Evolutionary conservation across 176 grass and related monocot genomes (phyloP), one percentile per base, ranked within the genome.

Genomic region (Areca catechu): DNA sequence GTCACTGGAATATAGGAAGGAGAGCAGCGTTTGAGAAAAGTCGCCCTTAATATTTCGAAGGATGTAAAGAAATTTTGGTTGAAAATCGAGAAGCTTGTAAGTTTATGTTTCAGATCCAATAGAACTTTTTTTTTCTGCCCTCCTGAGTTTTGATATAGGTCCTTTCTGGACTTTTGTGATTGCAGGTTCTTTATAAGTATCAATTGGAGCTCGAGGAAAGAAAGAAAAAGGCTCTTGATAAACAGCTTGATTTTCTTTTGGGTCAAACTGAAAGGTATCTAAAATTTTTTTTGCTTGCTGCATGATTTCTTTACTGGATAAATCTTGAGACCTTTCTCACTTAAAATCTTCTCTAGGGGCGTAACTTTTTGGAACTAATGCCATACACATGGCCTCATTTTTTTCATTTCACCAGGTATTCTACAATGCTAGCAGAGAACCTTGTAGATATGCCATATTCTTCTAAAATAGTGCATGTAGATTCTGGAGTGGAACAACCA

Each of bases 1-100:
- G 34, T 12, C 7, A 12, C 34, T 43, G 34, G 34, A 43, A 14
- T 68, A 17, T 75, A 98, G 93, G 93, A 88, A 86, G 93, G 78
- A 61, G 93, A 98, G 60, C 87, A 85, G 59, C 89, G 93, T 21
- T 16, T 98, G 50, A 92, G 63, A 60, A 98, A 89, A 89, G 84
- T 92, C 20, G 93, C 93, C 48, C 50, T 92, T 49, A 98, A 92
- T 78, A 89, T 98, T 66, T 98, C 93, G 14, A 98, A 98, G 77
- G 93, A 98, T 28, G 88, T 98, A 72, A 98, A 92, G 77, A 98
- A 98, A 71, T 98, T 98, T 63, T 98, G 93, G 93, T 83, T 74
- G 18, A 98, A 98, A 82, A 92, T 98, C 80, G 93, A 98, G 77
- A 98, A 92, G 37, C 67, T 98, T 81, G 93, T 60, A 76, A 85